Evolutionary conservation across 2,329 filamentous ascomycete species (phyloP).

Genomic region (Bertia moriformis): DNA sequence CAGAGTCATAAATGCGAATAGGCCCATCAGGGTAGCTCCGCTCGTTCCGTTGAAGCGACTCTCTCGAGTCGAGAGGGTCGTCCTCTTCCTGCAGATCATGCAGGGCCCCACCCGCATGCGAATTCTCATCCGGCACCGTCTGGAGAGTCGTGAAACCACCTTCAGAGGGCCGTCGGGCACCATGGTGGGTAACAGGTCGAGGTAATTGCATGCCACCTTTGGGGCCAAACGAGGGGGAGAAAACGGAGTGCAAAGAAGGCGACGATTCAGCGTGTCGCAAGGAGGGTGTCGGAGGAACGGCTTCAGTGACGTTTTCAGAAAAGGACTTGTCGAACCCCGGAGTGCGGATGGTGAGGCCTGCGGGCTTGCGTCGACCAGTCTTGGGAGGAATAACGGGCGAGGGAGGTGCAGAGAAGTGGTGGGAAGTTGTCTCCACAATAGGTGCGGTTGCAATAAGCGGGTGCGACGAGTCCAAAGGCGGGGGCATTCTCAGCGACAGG

Average conservation of each 20-base stretch:
- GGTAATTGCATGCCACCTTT: slow-evolving; percentile 2
- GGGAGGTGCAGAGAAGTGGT: slow-evolving; percentile 27
- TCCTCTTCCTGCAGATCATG: slow-evolving; percentile 34
- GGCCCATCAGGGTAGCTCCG: slow-evolving; percentile 50
- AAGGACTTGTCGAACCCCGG: slow-evolving; percentile 31
- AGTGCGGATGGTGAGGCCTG: slow-evolving; percentile 44
- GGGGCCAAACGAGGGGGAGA: slow-evolving; percentile 31
- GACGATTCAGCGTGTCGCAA: slow-evolving; percentile 49
- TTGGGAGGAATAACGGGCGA: slow-evolving; percentile 40
- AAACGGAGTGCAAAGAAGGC: slow-evolving; percentile 36
- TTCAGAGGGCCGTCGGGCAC: background rate
- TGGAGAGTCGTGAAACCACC: background rate
- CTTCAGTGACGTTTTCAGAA: slow-evolving; percentile 26
- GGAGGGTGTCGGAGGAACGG: slow-evolving; percentile 42
- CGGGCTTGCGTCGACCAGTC: slow-evolving; percentile 37
- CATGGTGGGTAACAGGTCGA: background rate
- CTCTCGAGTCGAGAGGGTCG: slow-evolving; percentile 24
- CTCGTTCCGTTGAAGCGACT: slow-evolving; percentile 45
- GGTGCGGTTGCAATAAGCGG: slow-evolving; percentile 31
- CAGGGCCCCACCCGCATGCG: slow-evolving; percentile 13
- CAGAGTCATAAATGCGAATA: slow-evolving; percentile 46
- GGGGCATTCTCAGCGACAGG: slow-evolving; percentile 42
- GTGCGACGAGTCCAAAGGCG: slow-evolving; percentile 23
- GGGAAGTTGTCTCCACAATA: slow-evolving; percentile 19
- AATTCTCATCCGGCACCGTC: slow-evolving; percentile 8